Percentiles rank a stretch among this genome's conserved stretches.
Evolutionary conservation across 139 green algal genomes (phyloP).

Genomic region (Asterochloris sp.): DNA sequence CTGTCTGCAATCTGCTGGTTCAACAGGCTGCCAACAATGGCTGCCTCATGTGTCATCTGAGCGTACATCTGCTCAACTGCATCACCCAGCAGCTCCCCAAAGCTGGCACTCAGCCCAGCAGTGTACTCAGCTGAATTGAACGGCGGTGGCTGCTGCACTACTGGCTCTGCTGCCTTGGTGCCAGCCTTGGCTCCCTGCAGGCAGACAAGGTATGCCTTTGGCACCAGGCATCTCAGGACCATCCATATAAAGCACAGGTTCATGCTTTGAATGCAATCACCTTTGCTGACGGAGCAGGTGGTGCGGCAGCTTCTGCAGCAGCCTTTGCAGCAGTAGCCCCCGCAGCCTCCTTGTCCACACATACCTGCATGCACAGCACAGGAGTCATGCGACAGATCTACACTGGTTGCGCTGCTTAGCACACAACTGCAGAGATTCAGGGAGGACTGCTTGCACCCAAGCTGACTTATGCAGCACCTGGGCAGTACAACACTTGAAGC

Average conservation of each 20-base stretch:
- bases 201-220: background rate
- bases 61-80: background rate
- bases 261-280: background rate
- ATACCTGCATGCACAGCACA: conserved; percentile 1
- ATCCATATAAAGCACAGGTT: background rate
- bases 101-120: background rate
- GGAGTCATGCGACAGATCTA: background rate
- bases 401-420: background rate
- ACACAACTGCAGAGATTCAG: too few relatives aligned
- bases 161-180: background rate
- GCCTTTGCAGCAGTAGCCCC: background rate
- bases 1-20: conserved; percentile 3
- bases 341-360: conserved; percentile 5
- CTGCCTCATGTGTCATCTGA: background rate
- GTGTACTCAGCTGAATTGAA: conserved; percentile 11
- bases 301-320: background rate
- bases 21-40: background rate
- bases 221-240: background rate
- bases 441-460: too few relatives aligned
- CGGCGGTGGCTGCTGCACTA: background rate
- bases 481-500: too few relatives aligned
- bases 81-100: background rate
- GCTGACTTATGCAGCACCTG: too few relatives aligned
- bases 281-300: background rate
- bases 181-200: background rate